Evolutionary conservation across 73 alveolate genomes (phyloP), one percentile per base, ranked within the genome.

Genomic region (Uronychia binucleata): DNA sequence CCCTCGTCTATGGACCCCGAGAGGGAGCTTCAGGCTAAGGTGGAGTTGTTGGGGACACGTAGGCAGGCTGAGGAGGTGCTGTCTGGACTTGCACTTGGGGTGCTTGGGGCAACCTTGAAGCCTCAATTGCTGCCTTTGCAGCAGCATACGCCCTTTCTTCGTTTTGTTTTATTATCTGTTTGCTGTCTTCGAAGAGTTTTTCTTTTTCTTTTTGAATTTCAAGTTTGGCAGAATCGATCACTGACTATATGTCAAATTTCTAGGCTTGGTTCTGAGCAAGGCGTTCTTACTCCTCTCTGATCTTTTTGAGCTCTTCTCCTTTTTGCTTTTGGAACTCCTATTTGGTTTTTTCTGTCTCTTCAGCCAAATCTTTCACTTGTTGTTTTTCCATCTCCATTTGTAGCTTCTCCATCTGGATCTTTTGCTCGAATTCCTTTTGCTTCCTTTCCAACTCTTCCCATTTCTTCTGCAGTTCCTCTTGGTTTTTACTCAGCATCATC

Each of bases 381-480:
- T 35, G 77, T 58, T 33, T 85, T 33, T 85, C 91, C 0, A 25
- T 5, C 1, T 33, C 33, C 5, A 85, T n/a, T 28, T 77, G 80
- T 1, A 26, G 26, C 33, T 78, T 74, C 29, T 85, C 86, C 19
- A 8, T 13, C 1, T 77, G 60, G 1, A 77, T 77, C 28, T 30
- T 34, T n/a, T 26, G 26, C 57, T 85, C 91, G 57, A 85, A 85
- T 0, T 85, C 91, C 13, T 77, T 78, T 31, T 85, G 34, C 75
- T 85, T 85, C 86, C 33, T 85, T 33, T 85, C 46, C 74, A 85
- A 77, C 1, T 85, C 91, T 26, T 33, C 81, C 91, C 91, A 85
- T 29, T 85, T 85, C 75, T 77, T 57, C 1, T 58, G 13, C 27
- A 85, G 32, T 14, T 85, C 91, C 28, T 28, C 80, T 77, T 85